Evolutionary conservation across 352 stramenopile genomes (phyloP).

Genomic region (Phytophthora tentaculata): DNA sequence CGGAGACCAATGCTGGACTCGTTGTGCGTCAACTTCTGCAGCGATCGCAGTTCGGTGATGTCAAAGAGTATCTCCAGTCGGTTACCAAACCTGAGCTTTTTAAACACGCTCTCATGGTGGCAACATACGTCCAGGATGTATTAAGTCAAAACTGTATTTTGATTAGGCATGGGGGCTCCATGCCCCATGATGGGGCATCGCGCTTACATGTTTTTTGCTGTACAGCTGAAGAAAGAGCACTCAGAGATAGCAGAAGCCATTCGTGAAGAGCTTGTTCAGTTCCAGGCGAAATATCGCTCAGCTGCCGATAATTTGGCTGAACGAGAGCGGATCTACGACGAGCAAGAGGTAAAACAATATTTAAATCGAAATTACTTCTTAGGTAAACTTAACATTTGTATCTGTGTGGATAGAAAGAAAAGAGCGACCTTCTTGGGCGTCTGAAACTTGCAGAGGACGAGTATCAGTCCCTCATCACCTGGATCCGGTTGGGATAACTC

Average conservation of each 20-base stretch:
- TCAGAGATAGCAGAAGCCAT: slow-evolving; percentile 28
- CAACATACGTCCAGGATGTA: slow-evolving; percentile 54
- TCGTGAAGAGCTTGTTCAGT: slow-evolving; percentile 22
- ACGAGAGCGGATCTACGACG: slow-evolving; percentile 14
- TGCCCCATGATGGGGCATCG: too few relatives aligned
- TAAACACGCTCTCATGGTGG: slow-evolving; percentile 49
- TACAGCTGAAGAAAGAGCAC: slow-evolving; percentile 34
- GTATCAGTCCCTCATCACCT: slow-evolving; percentile 40
- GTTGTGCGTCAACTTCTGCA: slow-evolving; percentile 63
- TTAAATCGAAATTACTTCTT: background rate
- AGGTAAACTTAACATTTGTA: background rate
- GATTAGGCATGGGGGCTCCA: background rate
- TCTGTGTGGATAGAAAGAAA: slow-evolving; percentile 14
- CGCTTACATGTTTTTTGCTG: background rate
- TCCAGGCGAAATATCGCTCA: slow-evolving; percentile 36
- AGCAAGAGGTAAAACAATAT: slow-evolving; percentile 30
- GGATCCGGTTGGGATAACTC: slow-evolving; percentile 30
- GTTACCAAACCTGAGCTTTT: slow-evolving; percentile 58
- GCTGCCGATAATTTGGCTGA: slow-evolving; percentile 34
- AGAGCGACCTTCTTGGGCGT: slow-evolving; percentile 36
- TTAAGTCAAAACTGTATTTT: background rate
- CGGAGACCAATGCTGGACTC: slow-evolving; percentile 41
- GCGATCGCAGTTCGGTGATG: slow-evolving; percentile 45
- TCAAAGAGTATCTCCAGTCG: slow-evolving; percentile 41
- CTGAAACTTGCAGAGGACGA: slow-evolving; percentile 41